These are phyloP conservation scores for Diaporthe vaccinii DNA, from an alignment of 2,329 filamentous ascomycete species.

Conservation along the genomic window DNA sequence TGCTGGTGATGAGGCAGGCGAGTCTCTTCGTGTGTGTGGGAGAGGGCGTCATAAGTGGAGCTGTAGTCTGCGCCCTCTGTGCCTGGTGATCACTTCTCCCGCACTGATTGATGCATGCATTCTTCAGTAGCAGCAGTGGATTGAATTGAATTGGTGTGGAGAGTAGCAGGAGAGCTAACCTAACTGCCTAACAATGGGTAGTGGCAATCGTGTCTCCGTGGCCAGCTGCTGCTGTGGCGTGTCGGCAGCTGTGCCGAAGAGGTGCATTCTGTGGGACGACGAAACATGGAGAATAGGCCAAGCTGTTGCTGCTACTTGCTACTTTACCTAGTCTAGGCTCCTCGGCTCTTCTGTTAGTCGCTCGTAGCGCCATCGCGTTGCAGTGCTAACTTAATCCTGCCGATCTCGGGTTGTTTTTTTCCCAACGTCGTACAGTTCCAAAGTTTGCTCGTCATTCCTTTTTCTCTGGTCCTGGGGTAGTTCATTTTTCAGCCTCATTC, in stretches of 20 bases:
- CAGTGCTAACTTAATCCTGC: conserved; percentile 30
- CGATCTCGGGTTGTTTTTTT: conserved; percentile 34
- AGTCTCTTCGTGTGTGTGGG: not conserved
- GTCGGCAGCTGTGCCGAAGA: conserved; percentile 24
- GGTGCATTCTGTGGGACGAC: not conserved
- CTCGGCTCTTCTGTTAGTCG: conserved; percentile 22
- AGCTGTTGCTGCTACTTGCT: not conserved
- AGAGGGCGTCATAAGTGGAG: not conserved
- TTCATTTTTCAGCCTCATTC: conserved; percentile 32
- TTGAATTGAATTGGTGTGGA: not conserved
- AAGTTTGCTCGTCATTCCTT: conserved; percentile 9
- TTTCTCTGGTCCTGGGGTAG: not conserved
- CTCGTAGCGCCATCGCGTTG: conserved; percentile 31
- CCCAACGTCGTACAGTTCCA: conserved; percentile 23
- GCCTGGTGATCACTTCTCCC: conserved; percentile 4
- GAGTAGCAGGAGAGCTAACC: not conserved
- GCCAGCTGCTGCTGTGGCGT: not conserved
- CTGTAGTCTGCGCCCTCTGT: not conserved
- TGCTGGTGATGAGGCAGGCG: conserved; percentile 14
- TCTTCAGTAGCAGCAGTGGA: not conserved
- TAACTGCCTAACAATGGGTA: not conserved
- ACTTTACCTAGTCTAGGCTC: not conserved
- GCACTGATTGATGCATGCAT: not conserved
- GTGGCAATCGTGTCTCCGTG: not conserved
- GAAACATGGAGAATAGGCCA: not conserved